phyloP scores from a whole-genome alignment of 257 asterid genomes.

The Solanum gandarillasii region DNA sequence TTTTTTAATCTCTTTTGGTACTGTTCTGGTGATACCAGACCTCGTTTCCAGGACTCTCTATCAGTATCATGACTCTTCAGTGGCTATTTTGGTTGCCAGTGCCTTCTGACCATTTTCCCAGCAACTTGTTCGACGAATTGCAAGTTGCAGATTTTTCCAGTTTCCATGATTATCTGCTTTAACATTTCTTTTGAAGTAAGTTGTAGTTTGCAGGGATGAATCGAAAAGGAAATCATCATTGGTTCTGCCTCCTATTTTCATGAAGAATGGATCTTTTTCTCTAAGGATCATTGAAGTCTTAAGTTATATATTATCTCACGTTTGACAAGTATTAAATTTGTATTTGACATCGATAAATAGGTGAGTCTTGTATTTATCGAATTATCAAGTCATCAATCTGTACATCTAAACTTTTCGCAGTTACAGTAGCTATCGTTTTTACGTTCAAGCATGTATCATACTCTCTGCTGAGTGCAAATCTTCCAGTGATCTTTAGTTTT shows the following conservation, averaged over 20 bases:
- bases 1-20: neutral
- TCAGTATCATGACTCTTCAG: neutral
- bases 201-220: neutral
- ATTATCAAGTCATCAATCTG: neutral
- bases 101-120: neutral
- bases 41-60: neutral
- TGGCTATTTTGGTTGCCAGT: neutral
- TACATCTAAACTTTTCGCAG: neutral
- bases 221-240: neutral
- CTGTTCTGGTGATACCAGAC: neutral
- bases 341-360: neutral
- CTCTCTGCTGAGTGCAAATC: neutral
- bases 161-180: neutral
- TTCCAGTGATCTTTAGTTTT: neutral
- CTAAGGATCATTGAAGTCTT: neutral
- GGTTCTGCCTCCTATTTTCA: neutral
- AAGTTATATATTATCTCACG: neutral
- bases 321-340: neutral
- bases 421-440: neutral
- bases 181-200: neutral
- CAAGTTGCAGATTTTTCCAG: neutral
- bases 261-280: neutral
- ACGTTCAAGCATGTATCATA: neutral
- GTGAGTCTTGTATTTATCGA: neutral
- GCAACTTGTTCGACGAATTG: neutral